These are phyloP conservation scores for Dalbergia cultrata DNA, from an alignment of 306 rosid genomes.

Conservation along the genomic window DNA sequence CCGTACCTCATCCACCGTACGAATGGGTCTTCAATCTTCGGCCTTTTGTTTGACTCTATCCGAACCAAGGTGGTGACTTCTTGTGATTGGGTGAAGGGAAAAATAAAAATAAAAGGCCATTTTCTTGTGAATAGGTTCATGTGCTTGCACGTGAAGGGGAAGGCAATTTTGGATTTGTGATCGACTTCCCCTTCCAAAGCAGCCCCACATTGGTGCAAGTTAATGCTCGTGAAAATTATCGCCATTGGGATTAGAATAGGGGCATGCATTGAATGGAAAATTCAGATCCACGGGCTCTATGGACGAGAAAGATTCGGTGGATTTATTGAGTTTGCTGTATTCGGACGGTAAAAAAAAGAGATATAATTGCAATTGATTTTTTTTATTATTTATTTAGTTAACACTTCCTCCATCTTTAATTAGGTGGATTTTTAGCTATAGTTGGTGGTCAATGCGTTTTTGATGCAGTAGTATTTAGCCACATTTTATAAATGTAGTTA, in stretches of 20 bases:
- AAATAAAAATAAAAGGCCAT: background rate
- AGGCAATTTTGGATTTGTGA: conserved; percentile 35
- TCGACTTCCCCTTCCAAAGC: conserved; percentile 27
- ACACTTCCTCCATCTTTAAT: too few species aligned
- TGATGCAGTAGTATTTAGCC: too few species aligned
- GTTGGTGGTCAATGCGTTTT: too few species aligned
- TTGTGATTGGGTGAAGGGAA: background rate
- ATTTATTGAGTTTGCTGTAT: conserved; percentile 34
- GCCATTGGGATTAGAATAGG: background rate
- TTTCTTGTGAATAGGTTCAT: conserved; percentile 39
- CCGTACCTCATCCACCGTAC: conserved; percentile 87
- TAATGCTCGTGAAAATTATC: conserved; percentile 20
- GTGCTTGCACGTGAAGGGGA: conserved; percentile 63
- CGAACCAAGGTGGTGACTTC: background rate
- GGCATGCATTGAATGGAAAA: conserved; percentile 2
- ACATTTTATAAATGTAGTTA: too few species aligned
- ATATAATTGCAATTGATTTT: too few species aligned
- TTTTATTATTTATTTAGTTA: too few species aligned
- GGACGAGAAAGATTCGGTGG: conserved; percentile 41
- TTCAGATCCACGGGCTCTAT: conserved; percentile 21
- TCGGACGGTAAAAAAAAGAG: background rate
- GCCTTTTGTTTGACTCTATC: conserved; percentile 46
- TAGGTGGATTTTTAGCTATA: too few species aligned
- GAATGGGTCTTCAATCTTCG: conserved; percentile 43
- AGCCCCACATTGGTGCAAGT: conserved; percentile 31